Evolutionary conservation across 108 stramenopile genomes (phyloP).

Genomic region (Pseudonitzschia delicatissima): DNA sequence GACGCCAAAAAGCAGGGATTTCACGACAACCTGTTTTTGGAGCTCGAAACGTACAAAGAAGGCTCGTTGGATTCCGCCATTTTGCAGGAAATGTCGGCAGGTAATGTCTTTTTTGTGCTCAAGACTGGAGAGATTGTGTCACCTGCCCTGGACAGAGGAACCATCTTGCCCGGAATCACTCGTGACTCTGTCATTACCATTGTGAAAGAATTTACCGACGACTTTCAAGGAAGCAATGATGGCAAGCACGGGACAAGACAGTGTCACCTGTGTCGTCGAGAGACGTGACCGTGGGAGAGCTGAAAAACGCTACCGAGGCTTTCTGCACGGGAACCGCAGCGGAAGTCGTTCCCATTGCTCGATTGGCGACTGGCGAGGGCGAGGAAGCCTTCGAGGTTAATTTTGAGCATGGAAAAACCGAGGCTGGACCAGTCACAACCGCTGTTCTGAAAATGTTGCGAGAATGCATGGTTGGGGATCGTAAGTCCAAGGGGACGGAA

Average conservation of each 20-base stretch:
- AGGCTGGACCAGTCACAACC: slow-evolving; percentile 69
- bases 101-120: slow-evolving; percentile 80
- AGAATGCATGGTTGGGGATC: slow-evolving; percentile 63
- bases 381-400: slow-evolving; percentile 48
- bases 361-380: slow-evolving; percentile 60
- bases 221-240: slow-evolving; percentile 54
- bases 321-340: slow-evolving; percentile 84
- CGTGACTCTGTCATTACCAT: slow-evolving; percentile 67
- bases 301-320: slow-evolving; percentile 68
- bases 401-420: slow-evolving; percentile 54
- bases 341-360: slow-evolving; percentile 70
- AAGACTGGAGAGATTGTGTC: slow-evolving; percentile 81
- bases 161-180: slow-evolving; percentile 81
- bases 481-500: slow-evolving; percentile 39
- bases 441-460: slow-evolving; percentile 63
- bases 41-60: slow-evolving; percentile 65
- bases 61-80: slow-evolving; percentile 46
- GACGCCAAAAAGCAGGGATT: slow-evolving; percentile 82
- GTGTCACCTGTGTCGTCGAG: slow-evolving; percentile 57
- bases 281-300: slow-evolving; percentile 69
- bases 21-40: slow-evolving; percentile 79
- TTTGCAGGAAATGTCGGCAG: slow-evolving; percentile 78
- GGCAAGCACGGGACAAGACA: slow-evolving; percentile 49
- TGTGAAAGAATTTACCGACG: slow-evolving; percentile 57
- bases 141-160: slow-evolving; percentile 68